Evolutionary conservation across 192 early-diverging fungal species (phyloP).

Genomic region (Gonapodya prolifera): DNA sequence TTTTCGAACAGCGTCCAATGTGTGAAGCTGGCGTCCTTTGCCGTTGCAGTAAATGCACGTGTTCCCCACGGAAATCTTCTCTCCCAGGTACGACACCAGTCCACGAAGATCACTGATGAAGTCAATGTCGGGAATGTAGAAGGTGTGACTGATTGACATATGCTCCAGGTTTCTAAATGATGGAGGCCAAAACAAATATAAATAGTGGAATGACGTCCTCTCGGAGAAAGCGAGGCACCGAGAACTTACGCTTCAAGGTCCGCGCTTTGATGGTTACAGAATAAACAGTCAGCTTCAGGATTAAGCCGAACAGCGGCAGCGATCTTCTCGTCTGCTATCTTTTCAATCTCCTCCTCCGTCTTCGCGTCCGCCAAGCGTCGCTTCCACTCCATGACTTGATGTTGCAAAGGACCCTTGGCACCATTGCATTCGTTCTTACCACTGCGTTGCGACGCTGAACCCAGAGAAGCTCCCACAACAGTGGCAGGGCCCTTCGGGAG

Average conservation of each 20-base stretch:
- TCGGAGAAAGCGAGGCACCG: conserved; percentile 42
- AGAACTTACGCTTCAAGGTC: conserved; percentile 27
- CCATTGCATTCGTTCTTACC: no score
- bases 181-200: background rate
- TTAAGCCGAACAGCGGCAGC: conserved; percentile 49
- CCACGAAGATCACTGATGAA: conserved; percentile 79
- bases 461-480: no score
- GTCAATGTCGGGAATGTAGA: conserved; percentile 97
- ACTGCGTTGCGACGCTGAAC: no score
- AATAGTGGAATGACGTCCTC: no score
- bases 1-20: conserved; percentile 80
- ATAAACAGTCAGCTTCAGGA: conserved; percentile 67
- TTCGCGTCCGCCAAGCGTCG: conserved; percentile 30
- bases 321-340: conserved; percentile 73
- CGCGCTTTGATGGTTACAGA: conserved; percentile 50
- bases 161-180: conserved; percentile 58
- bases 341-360: conserved; percentile 39
- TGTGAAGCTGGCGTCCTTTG: conserved; percentile 63
- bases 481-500: no score
- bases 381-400: conserved; percentile 16
- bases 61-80: conserved; percentile 91
- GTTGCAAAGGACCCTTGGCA: background rate
- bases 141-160: conserved; percentile 81
- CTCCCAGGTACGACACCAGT: conserved; percentile 79
- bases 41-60: conserved; percentile 93